Evolutionary conservation across 768 basidiomycete species (phyloP), one percentile per base, ranked within the genome.

Genomic region (Tricholoma furcatifolium): DNA sequence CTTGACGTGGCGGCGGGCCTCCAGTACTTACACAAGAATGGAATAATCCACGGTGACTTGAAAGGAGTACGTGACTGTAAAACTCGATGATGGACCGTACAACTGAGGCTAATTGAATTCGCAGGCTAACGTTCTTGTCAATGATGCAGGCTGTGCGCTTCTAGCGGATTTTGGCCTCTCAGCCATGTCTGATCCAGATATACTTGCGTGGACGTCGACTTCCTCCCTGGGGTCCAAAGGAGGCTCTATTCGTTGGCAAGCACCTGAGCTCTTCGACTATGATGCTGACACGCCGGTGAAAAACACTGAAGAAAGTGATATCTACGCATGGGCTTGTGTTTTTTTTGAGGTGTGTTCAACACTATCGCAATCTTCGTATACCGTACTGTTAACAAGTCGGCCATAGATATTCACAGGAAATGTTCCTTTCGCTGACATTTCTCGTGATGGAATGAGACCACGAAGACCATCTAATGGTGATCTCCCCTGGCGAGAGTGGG

Each of bases 161-260:
- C 3, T 48, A 21, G 47, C 35, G 14, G 47, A 48, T 39, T 39
- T 48, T 39, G 47, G 47, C 18, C 35, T 48, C 7, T 38, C 47
- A 10, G 35, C 35, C 4, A n/a, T 48, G 6, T 10, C 47, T 24
- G 47, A 48, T 39, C 4, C 8, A 7, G 10, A 38, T 4, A 48
- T 48, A 6, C 15, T 39, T 4, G 20, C 9, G 6, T 48, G 47
- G 47, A 36, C 47, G 6, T 23, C 35, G n/a, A 2, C 20, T 4
- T 48, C 47, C 11, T 12, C 47, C 3, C 11, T 20, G 20, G 36
- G 11, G 11, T 48, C 47, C 12, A 48, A 27, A 15, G 47, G 47
- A 6, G 47, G 47, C 10, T 23, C 47, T 2, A 14, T 39, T 11
- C 23, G 47, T 14, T 48, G 35, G 35, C 48, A 50, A 20, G 48